Base-by-base conservation (phyloP, 768 basidiomycete genomes). In the Panellus pusillus region DNA sequence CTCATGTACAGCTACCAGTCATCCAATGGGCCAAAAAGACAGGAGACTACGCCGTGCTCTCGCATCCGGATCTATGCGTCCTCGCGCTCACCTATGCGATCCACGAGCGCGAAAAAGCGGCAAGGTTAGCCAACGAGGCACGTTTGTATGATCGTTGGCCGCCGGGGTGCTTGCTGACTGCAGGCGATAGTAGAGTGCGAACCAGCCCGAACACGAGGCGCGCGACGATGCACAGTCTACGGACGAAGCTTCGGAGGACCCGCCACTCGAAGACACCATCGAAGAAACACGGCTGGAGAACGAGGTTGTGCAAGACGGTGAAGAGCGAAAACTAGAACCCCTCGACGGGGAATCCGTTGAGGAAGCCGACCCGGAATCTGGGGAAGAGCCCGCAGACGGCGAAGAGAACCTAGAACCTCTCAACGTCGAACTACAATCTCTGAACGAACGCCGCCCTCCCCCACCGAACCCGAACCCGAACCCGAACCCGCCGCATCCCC, bases 1-100 rank as follows among this genome's bases (percentile, higher is more conserved):
- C 28, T 20, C 18, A 13, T 32, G n/a, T 15, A 45, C 44, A 24
- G 24, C 6, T 3, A 24, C 32, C 65, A 98, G 97, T 96, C 4
- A 91, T 89, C 50, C 87, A 88, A 57, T 87, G 85, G 70, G 92
- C 97, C 4, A 96, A 93, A 77, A 91, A 91, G 76, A 96, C 96
- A 0, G 97, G 97, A 67, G 97, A 99, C 71, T 95, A 93, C 66
- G 76, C 91, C 39, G 95, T 93, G 43, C 78, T 99, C 36, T 97
- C 93, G 13, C 82, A 87, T 68, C 80, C 94, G 13, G 97, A 99
- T 84, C 68, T 99, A 38, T 87, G 89, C 63, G 85, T 98, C 35
- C 72, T 98, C 45, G 96, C 97, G 1, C 75, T 99, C 61, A 93
- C 94, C 6, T 86, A 90, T 66, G 79, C 85, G 19, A 72, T 96